Evolutionary conservation across 1,139 yeast species (phyloP), one percentile per base, ranked within the genome.

Genomic region (Scheffersomyces quercinus): DNA sequence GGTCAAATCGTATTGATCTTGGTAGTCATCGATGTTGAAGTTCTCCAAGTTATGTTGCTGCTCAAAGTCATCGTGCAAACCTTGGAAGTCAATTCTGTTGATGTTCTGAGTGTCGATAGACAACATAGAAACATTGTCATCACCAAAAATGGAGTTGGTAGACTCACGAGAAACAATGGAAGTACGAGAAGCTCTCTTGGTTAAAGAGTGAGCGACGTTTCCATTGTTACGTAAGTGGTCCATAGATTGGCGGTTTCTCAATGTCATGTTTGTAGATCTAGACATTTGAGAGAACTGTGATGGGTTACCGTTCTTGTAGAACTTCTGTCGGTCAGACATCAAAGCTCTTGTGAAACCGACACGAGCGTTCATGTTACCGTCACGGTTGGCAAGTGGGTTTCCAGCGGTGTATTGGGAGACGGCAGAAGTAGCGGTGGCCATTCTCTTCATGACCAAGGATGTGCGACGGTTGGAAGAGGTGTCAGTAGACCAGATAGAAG

Each of bases 1-100:
- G 30, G 77, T 75, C 50, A 80, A 75, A 60, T 85, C 90, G 49
- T 74, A 74, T 32, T 69, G 68, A 60, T 79, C 83, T 54, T 73
- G 78, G 54, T 64, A 74, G 46, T 72, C 72, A 36, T 68, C 65
- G 8, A 69, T 68, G 51, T 72, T 64, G 46, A 73, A 74, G 43
- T 70, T 65, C 40, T 73, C 76, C 46, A 69, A 51, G 6, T 58
- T 51, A 39, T 59, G 57, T 16, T 47, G 54, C 36, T 42, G 28
- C 43, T 10, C 39, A 35, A 26, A 37, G 39, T 59, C 59, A 37
- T 51, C 56, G 28, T 20, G 40, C 26, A 56, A 44, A 3, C 40
- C 41, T 8, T 41, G 55, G 28, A 50, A 40, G 15, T 53, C 52
- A 30, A 56, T 47, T 8, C 52, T 51, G 35, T 59, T 53, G 37